Percentiles rank a stretch among this genome's conserved stretches.
Evolutionary conservation across 352 stramenopile species (phyloP).

Genomic region (Globisporangium radiosum): DNA sequence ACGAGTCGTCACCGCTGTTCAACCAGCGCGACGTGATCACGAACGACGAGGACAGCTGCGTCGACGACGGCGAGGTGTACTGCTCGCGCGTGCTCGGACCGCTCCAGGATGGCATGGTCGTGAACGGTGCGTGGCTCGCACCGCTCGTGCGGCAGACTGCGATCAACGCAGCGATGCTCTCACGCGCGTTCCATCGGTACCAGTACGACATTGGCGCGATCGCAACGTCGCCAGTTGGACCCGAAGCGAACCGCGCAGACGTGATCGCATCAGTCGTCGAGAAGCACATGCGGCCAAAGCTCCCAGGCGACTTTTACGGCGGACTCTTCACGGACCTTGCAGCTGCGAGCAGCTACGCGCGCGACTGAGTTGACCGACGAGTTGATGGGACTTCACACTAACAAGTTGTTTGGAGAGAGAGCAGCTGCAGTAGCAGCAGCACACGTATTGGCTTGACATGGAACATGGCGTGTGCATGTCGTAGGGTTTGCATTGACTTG

Average conservation of each 20-base stretch:
- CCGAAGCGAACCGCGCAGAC: slow-evolving; percentile 66
- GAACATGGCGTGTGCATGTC: no score
- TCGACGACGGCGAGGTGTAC: slow-evolving; percentile 78
- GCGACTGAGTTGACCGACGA: not conserved
- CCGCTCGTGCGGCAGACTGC: slow-evolving; percentile 79
- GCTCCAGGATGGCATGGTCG: slow-evolving; percentile 78
- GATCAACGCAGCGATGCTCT: slow-evolving; percentile 72
- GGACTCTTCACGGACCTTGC: slow-evolving; percentile 64
- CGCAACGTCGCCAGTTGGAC: slow-evolving; percentile 48
- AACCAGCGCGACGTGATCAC: slow-evolving; percentile 66
- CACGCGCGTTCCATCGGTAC: slow-evolving; percentile 63
- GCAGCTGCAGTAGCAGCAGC: no score
- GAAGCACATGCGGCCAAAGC: slow-evolving; percentile 76
- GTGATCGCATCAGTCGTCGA: slow-evolving; percentile 67
- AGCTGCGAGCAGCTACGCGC: slow-evolving; percentile 2
- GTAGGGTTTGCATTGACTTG: not conserved
- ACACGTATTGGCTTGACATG: no score
- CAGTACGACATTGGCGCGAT: slow-evolving; percentile 69
- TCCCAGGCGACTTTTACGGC: slow-evolving; percentile 84
- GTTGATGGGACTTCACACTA: no score
- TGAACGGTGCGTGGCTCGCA: slow-evolving; percentile 75
- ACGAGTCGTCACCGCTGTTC: slow-evolving; percentile 75
- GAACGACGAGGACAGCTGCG: slow-evolving; percentile 65
- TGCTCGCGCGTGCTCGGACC: slow-evolving; percentile 75
- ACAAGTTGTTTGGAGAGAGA: not conserved